A percentile compares a stretch with the other conserved stretches of the same genome.
Evolutionary conservation across 441 rosid genomes (phyloP).

Genomic region (Erysimum cheiri): DNA sequence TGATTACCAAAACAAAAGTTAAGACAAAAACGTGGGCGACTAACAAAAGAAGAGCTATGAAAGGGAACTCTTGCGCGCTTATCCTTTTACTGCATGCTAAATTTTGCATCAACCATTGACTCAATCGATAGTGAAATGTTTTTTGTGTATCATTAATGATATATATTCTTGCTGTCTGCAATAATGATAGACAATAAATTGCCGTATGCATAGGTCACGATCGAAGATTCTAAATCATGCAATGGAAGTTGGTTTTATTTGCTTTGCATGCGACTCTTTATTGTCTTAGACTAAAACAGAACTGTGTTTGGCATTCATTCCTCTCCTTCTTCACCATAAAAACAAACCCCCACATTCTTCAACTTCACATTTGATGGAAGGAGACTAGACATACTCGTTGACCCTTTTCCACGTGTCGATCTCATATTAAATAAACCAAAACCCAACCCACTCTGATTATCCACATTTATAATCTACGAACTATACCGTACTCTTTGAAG

Average conservation of each 20-base stretch:
- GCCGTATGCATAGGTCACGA: constrained; percentile 32
- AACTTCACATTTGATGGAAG: constrained; percentile 27
- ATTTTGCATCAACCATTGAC: constrained; percentile 33
- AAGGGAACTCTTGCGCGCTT: constrained; percentile 31
- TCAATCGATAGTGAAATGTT: constrained; percentile 24
- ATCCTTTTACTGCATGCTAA: constrained; percentile 6
- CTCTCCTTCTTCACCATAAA: constrained; percentile 32
- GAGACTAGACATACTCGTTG: constrained; percentile 36
- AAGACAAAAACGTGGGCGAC: constrained; percentile 21
- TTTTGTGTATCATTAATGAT: constrained; percentile 32
- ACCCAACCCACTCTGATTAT: constrained; percentile 8
- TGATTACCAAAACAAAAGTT: constrained; percentile 17
- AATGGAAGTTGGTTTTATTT: constrained; percentile 24
- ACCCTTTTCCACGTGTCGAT: constrained; percentile 34
- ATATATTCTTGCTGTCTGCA: constrained; percentile 43
- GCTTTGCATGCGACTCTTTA: constrained; percentile 7
- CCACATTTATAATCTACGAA: constrained; percentile 13
- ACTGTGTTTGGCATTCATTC: constrained; percentile 32
- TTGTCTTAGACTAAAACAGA: constrained; percentile 34
- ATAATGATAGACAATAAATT: constrained; percentile 29
- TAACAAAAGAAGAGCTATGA: constrained; percentile 15
- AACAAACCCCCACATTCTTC: constrained; percentile 29
- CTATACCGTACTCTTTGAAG: background rate
- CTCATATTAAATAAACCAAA: background rate
- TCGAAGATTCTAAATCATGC: constrained; percentile 28